Base-by-base conservation (phyloP, 1,139 yeast genomes). In the Candida sojae region DNA sequence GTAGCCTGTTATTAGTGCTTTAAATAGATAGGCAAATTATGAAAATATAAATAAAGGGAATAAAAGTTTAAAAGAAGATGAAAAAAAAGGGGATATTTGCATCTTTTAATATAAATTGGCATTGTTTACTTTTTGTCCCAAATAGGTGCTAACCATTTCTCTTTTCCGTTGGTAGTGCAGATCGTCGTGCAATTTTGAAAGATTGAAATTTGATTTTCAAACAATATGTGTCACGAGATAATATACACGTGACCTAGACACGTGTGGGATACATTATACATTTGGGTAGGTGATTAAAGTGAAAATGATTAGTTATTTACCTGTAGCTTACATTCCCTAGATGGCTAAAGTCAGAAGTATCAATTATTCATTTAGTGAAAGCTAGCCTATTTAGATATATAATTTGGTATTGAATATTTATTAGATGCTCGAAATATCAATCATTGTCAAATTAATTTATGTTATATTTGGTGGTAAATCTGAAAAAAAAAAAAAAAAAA, bases 111-210 rank as follows among this genome's bases (percentile, higher is more conserved):
- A 35, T 25, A 42, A 39, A 42, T 35, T 42, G 44, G 37, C 17
- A 35, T 17, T 47, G 49, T 50, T 50, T 50, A 50, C 47, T 34
- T 43, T 29, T 42, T 4, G 17, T 26, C 53, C 47, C 31, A 35
- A 45, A 39, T 43, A 17, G 47, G 53, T 7, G 17, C 6, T n/a
- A 28, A 6, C 26, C 17, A 13, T 41, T 32, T 28, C 29, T 8
- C 23, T 26, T 41, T 41, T 21, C 13, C 30, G 29, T 35, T 40
- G 43, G 29, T 26, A 8, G 9, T 26, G 21, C 5, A 26, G 9
- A 26, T 6, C 5, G 29, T 6, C 9, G 9, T 26, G 29, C 29
- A 8, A 6, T 8, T 26, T 4, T 26, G 29, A 26, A 5, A 26
- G 2, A 26, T 26, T 6, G 9, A 26, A 26, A 26, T 26, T 26